A percentile compares a stretch with the other conserved stretches of the same genome.
phyloP scores from a whole-genome alignment of 768 basidiomycete species.

The Mycena latifolia region DNA sequence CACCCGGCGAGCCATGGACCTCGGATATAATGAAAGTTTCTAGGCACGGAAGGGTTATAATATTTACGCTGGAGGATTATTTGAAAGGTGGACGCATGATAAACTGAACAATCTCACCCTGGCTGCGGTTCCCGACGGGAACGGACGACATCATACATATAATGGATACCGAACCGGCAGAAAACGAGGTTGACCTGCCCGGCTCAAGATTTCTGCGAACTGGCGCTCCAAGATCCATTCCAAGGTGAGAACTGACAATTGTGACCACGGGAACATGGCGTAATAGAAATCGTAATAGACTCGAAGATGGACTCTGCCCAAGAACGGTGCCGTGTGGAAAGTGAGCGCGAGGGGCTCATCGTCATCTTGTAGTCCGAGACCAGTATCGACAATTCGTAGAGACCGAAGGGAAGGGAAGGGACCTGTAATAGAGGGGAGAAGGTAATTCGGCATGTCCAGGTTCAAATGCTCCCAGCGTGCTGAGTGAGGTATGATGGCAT shows the following conservation, averaged over 20 bases:
- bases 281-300: no score
- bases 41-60: background rate
- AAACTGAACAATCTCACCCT: no score
- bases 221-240: background rate
- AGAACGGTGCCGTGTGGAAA: background rate
- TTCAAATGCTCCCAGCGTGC: slow-evolving; percentile 2
- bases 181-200: background rate
- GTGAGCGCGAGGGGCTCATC: background rate
- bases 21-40: background rate
- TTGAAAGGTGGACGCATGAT: no score
- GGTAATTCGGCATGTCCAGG: background rate
- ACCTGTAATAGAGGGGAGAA: background rate
- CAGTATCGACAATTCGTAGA: background rate
- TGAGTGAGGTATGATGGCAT: background rate
- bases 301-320: background rate
- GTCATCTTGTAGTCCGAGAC: background rate
- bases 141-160: no score
- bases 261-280: background rate
- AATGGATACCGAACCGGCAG: background rate
- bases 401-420: background rate
- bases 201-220: background rate
- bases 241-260: background rate
- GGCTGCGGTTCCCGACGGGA: no score
- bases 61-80: no score
- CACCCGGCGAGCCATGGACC: no score